These are phyloP conservation scores for Backusella liffmaniae DNA, from an alignment of 192 early-diverging fungal species.

Conservation along the genomic window DNA sequence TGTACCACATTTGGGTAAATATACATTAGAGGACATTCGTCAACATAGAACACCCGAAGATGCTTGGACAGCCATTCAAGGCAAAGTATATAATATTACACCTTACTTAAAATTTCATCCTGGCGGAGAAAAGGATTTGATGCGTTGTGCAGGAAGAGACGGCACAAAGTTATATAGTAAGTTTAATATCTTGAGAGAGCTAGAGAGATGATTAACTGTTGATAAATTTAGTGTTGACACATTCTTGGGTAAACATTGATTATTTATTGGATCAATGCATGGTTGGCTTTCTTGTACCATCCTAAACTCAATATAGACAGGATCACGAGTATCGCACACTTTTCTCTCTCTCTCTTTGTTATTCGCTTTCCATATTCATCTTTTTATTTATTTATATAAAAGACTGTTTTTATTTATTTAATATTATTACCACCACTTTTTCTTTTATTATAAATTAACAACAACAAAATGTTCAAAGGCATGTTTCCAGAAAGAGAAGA, in stretches of 20 bases:
- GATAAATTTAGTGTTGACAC: slow-evolving; percentile 56
- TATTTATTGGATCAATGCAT: slow-evolving; percentile 80
- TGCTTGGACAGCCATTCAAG: slow-evolving; percentile 86
- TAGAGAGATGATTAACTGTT: not conserved
- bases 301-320: not conserved
- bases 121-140: slow-evolving; percentile 77
- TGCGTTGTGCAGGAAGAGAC: slow-evolving; percentile 46
- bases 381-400: not conserved
- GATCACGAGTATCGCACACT: not conserved
- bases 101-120: slow-evolving; percentile 89
- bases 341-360: not conserved
- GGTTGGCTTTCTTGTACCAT: slow-evolving; percentile 58
- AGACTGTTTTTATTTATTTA: not conserved
- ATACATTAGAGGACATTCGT: slow-evolving; percentile 72
- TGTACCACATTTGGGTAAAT: slow-evolving; percentile 52
- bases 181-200: not conserved
- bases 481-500: not conserved
- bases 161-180: not conserved
- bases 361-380: not conserved
- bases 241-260: slow-evolving; percentile 97
- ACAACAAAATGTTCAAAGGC: not conserved
- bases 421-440: not conserved
- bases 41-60: slow-evolving; percentile 76
- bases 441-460: not conserved
- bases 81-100: slow-evolving; percentile 92